Base-by-base conservation (phyloP, 2,329 filamentous ascomycete species). In the Plenodomus lindquistii region DNA sequence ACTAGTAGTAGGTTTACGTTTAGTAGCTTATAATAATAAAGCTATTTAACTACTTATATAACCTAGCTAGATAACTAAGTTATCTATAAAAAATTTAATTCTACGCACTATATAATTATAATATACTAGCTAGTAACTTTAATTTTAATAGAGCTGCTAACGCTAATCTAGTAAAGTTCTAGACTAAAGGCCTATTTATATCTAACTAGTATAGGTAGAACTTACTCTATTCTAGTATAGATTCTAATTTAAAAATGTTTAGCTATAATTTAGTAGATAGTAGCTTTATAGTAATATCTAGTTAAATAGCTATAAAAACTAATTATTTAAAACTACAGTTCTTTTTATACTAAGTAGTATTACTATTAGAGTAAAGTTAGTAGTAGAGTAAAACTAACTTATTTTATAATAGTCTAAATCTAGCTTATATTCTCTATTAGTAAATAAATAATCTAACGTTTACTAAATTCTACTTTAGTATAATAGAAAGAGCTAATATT, bases 211-310 rank as follows among this genome's bases (percentile, higher is more conserved):
- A 62, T 62, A 63, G 62, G 62, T 57, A 55, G 61, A 57, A 65
- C 71, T 72, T 60, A 62, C 64, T 60, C 60, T 66, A 50, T 73
- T 74, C 65, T 66, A 66, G 68, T 65, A 74, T 72, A 69, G 66
- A 75, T 74, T 76, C 67, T 74, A 66, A 73, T 71, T 73, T 73
- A 73, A 66, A 73, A 68, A 66, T 68, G 66, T 74, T 74, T 67
- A 74, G 73, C 69, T 66, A 75, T 75, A 73, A 74, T 75, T 63
- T 67, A 72, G 70, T 66, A 72, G 60, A 75, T 74, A 67, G 69
- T 75, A 75, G 73, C 68, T 67, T 74, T 63, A 65, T 66, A 65
- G 65, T 66, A 75, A 63, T 75, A 63, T 65, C 71, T 62, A 57
- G 67, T 74, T 46, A 55, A 37, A 55, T 38, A 55, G 45, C 45